Evolutionary conservation across 1,284 basidiomycete species (phyloP).

Genomic region (Apiotrichum sp.): DNA sequence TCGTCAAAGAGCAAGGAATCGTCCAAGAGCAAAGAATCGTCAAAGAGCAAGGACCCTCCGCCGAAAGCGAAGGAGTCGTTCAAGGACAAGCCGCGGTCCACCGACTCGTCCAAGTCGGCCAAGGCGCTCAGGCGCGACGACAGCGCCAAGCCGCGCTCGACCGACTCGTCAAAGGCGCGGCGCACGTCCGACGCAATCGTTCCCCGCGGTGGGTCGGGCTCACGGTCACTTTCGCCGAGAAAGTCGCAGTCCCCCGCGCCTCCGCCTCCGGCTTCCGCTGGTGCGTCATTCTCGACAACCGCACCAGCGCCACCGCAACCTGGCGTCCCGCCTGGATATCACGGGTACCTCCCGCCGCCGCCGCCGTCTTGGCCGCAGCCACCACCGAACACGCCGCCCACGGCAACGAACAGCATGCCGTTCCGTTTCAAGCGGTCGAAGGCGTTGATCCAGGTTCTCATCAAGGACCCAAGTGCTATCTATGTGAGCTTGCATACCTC

Average conservation of each 20-base stretch:
- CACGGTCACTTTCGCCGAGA: neutral
- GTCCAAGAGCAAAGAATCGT: no score
- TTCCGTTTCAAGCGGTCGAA: slow-evolving; percentile 74
- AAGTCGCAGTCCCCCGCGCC: neutral
- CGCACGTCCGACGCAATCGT: neutral
- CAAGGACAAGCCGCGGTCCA: slow-evolving; percentile 6
- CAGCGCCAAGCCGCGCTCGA: neutral
- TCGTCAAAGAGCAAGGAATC: no score
- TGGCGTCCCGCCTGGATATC: slow-evolving; percentile 14
- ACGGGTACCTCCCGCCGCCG: slow-evolving; percentile 32
- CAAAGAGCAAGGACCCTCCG: no score
- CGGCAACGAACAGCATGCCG: slow-evolving; percentile 40
- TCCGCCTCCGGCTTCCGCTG: neutral
- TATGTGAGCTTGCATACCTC: slow-evolving; percentile 50
- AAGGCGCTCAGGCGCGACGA: neutral
- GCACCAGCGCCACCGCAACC: neutral
- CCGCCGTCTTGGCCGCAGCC: slow-evolving; percentile 37
- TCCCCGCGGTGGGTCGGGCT: neutral
- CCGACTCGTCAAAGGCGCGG: slow-evolving; percentile 1
- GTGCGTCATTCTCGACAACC: slow-evolving; percentile 1
- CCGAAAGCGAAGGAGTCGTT: neutral
- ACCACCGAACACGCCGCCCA: slow-evolving; percentile 27
- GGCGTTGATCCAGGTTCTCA: slow-evolving; percentile 61
- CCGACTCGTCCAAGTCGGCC: neutral
- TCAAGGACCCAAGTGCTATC: slow-evolving; percentile 61